phyloP scores from a whole-genome alignment of 768 basidiomycete species.

The Pulveroboletus sp. region DNA sequence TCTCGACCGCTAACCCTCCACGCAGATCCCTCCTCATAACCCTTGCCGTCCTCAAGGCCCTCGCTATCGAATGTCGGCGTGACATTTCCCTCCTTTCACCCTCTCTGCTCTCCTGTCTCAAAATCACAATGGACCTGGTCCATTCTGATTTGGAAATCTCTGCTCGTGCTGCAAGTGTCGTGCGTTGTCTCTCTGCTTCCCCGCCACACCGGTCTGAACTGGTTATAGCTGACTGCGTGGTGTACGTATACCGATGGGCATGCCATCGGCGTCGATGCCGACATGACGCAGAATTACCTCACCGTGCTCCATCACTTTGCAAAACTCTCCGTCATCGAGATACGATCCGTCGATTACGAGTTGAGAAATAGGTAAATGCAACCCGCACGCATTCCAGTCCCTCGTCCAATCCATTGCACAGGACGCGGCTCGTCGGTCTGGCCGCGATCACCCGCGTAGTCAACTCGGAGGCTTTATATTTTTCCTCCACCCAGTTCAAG shows the following conservation, averaged over 20 bases:
- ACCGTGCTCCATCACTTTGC: slow-evolving; percentile 64
- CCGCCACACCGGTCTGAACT: background rate
- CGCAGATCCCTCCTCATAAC: slow-evolving; percentile 75
- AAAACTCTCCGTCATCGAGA: slow-evolving; percentile 48
- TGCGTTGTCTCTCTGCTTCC: slow-evolving; percentile 36
- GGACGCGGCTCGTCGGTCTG: slow-evolving; percentile 81
- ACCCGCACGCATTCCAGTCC: background rate
- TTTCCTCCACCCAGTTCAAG: slow-evolving; percentile 66
- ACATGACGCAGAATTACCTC: slow-evolving; percentile 66
- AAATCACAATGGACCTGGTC: slow-evolving; percentile 49
- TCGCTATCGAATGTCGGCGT: slow-evolving; percentile 83
- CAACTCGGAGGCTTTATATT: slow-evolving; percentile 80
- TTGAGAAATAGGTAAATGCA: slow-evolving; percentile 63
- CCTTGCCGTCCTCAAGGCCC: slow-evolving; percentile 72
- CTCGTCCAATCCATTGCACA: slow-evolving; percentile 25
- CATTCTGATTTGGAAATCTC: slow-evolving; percentile 69
- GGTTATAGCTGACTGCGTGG: slow-evolving; percentile 80
- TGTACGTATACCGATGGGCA: slow-evolving; percentile 88
- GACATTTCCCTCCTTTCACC: slow-evolving; percentile 75
- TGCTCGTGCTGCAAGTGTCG: slow-evolving; percentile 76
- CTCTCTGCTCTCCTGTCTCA: slow-evolving; percentile 63
- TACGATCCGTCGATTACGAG: slow-evolving; percentile 58
- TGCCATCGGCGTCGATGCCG: slow-evolving; percentile 72
- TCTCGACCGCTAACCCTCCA: background rate
- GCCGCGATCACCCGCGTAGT: slow-evolving; percentile 77